A percentile compares a stretch with the other conserved stretches of the same genome.
Evolutionary conservation across 495 filamentous ascomycete species (phyloP).

Genomic region (Alectoria sarmentosa): DNA sequence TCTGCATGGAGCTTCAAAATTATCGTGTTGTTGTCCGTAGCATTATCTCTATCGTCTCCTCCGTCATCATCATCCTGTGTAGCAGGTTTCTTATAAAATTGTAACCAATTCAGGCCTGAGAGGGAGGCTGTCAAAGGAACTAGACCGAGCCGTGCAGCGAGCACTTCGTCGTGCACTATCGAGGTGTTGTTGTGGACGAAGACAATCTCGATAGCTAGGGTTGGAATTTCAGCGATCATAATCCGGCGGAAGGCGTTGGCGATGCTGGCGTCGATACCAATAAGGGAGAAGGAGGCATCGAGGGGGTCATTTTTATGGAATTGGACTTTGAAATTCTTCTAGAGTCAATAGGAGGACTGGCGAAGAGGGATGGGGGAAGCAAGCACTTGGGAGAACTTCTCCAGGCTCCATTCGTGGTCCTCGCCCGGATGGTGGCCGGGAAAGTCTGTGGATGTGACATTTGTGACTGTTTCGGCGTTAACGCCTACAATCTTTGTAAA

Average conservation of each 20-base stretch:
- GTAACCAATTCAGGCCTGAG: constrained; percentile 68
- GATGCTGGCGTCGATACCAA: constrained; percentile 84
- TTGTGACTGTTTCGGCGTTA: constrained; percentile 79
- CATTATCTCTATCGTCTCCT: constrained; percentile 40
- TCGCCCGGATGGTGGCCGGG: constrained; percentile 87
- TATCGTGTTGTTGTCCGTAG: constrained; percentile 73
- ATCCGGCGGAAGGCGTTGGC: constrained; percentile 98
- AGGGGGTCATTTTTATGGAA: constrained; percentile 73
- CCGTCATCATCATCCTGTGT: constrained; percentile 27
- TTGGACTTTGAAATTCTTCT: constrained; percentile 59
- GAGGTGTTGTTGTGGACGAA: constrained; percentile 93
- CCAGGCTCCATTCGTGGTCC: constrained; percentile 78
- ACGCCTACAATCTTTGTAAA: constrained; percentile 66
- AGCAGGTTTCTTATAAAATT: constrained; percentile 59
- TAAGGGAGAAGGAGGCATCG: constrained; percentile 80
- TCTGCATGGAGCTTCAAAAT: constrained; percentile 61
- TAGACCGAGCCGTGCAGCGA: constrained; percentile 80
- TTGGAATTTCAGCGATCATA: constrained; percentile 89
- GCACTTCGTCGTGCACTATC: constrained; percentile 95
- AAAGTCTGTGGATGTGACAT: constrained; percentile 83
- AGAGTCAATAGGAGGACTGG: constrained; percentile 18
- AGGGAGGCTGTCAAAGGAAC: constrained; percentile 78
- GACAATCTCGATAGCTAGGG: constrained; percentile 85
- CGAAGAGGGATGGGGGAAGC: constrained; percentile 4
- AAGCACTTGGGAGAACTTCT: constrained; percentile 57